Base-by-base conservation (phyloP, 2,329 filamentous ascomycete species). In the Zymoseptoria tritici region DNA sequence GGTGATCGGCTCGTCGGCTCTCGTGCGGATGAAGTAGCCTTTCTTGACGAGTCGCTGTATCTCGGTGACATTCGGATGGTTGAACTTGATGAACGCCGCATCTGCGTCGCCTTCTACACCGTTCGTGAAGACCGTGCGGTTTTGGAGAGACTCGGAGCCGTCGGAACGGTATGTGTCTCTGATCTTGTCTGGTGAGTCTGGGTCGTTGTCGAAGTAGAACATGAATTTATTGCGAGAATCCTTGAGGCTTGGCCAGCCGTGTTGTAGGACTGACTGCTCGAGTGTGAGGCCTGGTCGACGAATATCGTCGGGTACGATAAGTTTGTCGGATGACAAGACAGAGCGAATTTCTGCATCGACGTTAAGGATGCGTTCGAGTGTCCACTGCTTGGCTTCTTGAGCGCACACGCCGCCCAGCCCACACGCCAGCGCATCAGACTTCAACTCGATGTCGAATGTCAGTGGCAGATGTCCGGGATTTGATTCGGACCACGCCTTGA, bases 151-250 rank as follows among this genome's bases (percentile, higher is more conserved):
- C 55, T 71, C 65, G 62, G 74, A 70, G 7, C 71, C 68, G 9
- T 65, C 42, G 24, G 68, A 65, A 13, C 67, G 71, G 66, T 81
- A 81, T n/a, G 74, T 64, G 24, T 73, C 68, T 46, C 77, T 74
- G 3, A 76, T 69, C 19, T 66, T 52, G 9, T 60, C 26, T 9
- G 68, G 36, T 63, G 69, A 19, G 16, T 74, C 73, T 0, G 76
- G 76, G 26, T 77, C 76, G 64, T 81, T 81, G 67, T 81, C 80
- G 71, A 81, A 80, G 63, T 77, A 75, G 71, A 81, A 81, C 60
- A 81, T 72, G 65, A 81, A 74, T 29, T 76, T 74, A 4, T 79
- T 79, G 9, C 78, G 70, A 0, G 76, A 74, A 2, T 74, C 72
- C 2, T 77, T 72, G 2, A 82, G 71, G 11, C 74, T 74, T 0